Evolutionary conservation across 495 filamentous ascomycete genomes (phyloP), one percentile per base, ranked within the genome.

Genomic region (Lasiosphaeria hispida): DNA sequence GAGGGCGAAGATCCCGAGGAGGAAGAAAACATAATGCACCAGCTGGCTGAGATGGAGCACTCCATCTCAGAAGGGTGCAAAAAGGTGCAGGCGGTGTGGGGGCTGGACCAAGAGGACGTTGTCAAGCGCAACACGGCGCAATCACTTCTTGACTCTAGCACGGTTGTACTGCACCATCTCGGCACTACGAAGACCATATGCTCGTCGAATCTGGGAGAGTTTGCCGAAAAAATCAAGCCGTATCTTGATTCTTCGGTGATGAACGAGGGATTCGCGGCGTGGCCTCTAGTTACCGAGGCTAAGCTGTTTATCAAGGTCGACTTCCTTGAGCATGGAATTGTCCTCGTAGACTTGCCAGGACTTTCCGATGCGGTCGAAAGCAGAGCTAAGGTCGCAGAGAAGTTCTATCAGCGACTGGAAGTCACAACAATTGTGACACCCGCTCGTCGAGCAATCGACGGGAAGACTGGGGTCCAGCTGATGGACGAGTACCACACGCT

Each of bases 331-430:
- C 23, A 49, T 15, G 61, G 64, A 4, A 10, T 64, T 8, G 48
- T 61, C 9, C 35, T 69, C 7, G 64, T 69, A 4, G 66, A 67
- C 18, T 50, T 69, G 1, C 66, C 66, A 1, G 66, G 66, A 1
- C 41, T 64, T 0, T 66, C 61, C 0, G 66, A 69, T 48, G 57
- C 47, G 0, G 61, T 65, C 1, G 58, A 62, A 14, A 61, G 58
- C 19, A 58, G 66, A 23, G 53, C 57, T 0, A 18, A 47, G 4
- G 59, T 69, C 3, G 68, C 68, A 0, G 19, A 39, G 10, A 30
- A 40, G 2, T 63, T 44, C n/a, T 67, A 62, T n/a, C 17, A 59
- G 8, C 54, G 64, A 35, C 48, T 70, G 0, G 54, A 42, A 1
- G 48, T 66, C 4, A 50, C 61, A 0, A 15, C 65, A 8, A 41